A percentile compares a stretch with the other conserved stretches of the same genome.
phyloP scores from a whole-genome alignment of 176 grass and related monocot genomes.

The Luzula sylvatica region DNA sequence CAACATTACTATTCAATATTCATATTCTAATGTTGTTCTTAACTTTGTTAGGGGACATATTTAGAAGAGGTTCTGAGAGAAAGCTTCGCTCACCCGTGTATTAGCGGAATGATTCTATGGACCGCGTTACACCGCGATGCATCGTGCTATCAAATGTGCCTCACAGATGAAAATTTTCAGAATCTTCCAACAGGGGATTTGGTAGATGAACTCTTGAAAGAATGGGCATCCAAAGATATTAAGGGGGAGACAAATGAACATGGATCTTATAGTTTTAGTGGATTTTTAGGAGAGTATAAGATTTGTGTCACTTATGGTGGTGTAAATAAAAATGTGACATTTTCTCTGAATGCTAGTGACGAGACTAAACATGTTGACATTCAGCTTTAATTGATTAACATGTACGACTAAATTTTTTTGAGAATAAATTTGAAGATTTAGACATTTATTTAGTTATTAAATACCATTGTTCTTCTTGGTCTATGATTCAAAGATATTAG shows the following conservation, averaged over 20 bases:
- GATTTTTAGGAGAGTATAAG: slow-evolving; percentile 58
- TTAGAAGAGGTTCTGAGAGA: slow-evolving; percentile 74
- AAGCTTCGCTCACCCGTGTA: slow-evolving; percentile 58
- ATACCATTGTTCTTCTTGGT: too few relatives aligned
- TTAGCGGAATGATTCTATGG: slow-evolving; percentile 79
- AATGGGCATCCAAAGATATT: slow-evolving; percentile 65
- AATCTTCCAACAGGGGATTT: slow-evolving; percentile 65
- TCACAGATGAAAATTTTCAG: slow-evolving; percentile 37
- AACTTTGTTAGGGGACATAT: slow-evolving; percentile 33
- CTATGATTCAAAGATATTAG: too few relatives aligned
- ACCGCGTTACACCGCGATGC: slow-evolving; percentile 40
- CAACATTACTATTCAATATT: neutral
- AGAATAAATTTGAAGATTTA: too few relatives aligned
- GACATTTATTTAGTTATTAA: too few relatives aligned
- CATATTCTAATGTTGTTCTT: neutral
- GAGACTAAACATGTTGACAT: slow-evolving; percentile 75
- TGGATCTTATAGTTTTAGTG: slow-evolving; percentile 63
- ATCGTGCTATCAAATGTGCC: slow-evolving; percentile 90
- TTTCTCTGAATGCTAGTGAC: slow-evolving; percentile 38
- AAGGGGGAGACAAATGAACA: slow-evolving; percentile 43
- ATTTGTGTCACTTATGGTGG: slow-evolving; percentile 34
- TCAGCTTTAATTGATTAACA: slow-evolving; percentile 18
- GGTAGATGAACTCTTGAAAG: slow-evolving; percentile 50
- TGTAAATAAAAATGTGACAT: slow-evolving; percentile 29
- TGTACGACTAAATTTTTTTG: neutral